Conservation (phyloP, 2,329 filamentous ascomycete species). For the Ciborinia camelliae region DNA sequence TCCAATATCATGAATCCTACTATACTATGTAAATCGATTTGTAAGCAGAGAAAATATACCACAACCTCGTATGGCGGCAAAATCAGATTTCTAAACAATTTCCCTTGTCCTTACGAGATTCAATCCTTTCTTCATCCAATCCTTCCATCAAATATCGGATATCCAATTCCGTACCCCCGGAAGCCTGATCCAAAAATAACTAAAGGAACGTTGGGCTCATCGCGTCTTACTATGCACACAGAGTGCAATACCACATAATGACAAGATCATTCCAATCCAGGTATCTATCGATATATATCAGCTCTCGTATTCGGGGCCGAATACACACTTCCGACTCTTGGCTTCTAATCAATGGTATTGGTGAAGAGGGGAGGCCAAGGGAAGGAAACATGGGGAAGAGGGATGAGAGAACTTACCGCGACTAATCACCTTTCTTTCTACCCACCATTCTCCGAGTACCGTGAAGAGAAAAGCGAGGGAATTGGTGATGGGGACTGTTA, state of each 20-base stretch:
- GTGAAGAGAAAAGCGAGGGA: constrained; percentile 95
- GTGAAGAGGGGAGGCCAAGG: neutral
- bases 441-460: constrained; percentile 91
- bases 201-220: neutral
- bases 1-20: neutral
- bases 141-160: neutral
- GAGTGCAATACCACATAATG: constrained; percentile 74
- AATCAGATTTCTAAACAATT: neutral
- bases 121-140: neutral
- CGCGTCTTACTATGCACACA: constrained; percentile 69
- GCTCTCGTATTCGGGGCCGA: neutral
- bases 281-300: constrained; percentile 56
- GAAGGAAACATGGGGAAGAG: neutral
- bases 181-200: constrained; percentile 7
- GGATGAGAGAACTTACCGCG: constrained; percentile 53
- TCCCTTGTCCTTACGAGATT: neutral
- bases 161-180: neutral
- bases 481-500: constrained; percentile 94
- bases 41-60: neutral
- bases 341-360: neutral
- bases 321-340: neutral
- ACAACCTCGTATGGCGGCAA: neutral
- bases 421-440: constrained; percentile 85
- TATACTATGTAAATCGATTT: neutral
- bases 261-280: constrained; percentile 76